Evolutionary conservation across 345 rosid species (phyloP), one percentile per base, ranked within the genome.

Genomic region (Pugionium dolabratum): DNA sequence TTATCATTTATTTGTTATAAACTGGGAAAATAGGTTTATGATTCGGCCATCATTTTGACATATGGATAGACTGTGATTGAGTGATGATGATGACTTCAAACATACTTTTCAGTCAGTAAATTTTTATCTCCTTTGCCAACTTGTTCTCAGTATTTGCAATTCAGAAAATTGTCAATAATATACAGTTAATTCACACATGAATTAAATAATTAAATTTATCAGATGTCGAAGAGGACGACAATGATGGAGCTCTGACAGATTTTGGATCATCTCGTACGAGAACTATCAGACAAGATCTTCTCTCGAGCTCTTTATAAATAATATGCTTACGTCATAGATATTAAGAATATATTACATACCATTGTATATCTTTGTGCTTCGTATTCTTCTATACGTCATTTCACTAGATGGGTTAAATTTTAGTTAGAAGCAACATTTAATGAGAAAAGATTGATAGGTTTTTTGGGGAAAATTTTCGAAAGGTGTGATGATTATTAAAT

Each of bases 211-310:
- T 33, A 0, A 30, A 2, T 31, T 7, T 2, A 48, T 64, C 40
- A 45, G 39, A 54, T 52, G 72, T 73, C 68, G 58, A 53, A 33
- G 71, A 65, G 71, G 71, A 51, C 68, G 77, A 66, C 73, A 74
- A 74, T 67, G 73, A 67, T 74, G 73, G 72, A 74, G 64, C 73
- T 67, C 77, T 73, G 77, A 67, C 72, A 54, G 59, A 73, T 73
- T 73, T 74, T 74, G 77, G 63, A 74, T 74, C 73, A 66, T 59
- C 71, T 59, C 77, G 72, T 66, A 66, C 63, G 72, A 66, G 72
- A 74, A 74, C 77, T 74, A 74, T 74, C 77, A 67, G 73, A 73
- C 73, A 73, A 67, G 64, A 67, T 60, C 62, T 67, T 60, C 58
- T 60, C 46, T 44, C 32, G 29, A 18, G 8, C 58, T 42, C 50